These are phyloP conservation scores for Mortierella alpina DNA, from an alignment of 192 early-diverging fungal genomes.

Conservation along the genomic window DNA sequence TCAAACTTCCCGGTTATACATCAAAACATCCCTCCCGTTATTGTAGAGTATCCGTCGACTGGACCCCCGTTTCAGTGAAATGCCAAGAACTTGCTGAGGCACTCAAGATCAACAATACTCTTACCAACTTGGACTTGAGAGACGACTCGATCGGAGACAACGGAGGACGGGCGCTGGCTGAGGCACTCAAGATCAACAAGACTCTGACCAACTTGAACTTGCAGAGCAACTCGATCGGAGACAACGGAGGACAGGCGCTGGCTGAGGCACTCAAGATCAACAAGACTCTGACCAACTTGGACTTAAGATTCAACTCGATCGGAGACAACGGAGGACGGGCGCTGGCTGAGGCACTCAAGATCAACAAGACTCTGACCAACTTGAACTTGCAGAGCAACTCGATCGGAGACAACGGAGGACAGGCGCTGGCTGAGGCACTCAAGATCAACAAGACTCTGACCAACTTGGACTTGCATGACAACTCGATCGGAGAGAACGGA, in stretches of 20 bases:
- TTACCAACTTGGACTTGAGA: not conserved
- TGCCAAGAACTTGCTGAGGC: not conserved
- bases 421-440: not conserved
- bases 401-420: not conserved
- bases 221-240: constrained; percentile 1
- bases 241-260: not conserved
- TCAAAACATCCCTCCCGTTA: constrained; percentile 1
- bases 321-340: not conserved
- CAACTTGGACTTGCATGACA: not conserved
- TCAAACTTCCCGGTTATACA: constrained; percentile 3
- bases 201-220: not conserved
- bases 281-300: not conserved
- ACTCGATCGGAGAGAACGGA: not conserved
- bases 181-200: constrained; percentile 8
- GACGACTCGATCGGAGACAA: not conserved
- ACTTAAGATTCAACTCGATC: too few relatives aligned
- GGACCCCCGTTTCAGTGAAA: not conserved
- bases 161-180: not conserved
- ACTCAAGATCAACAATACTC: not conserved
- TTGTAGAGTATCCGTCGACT: constrained; percentile 1
- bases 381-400: too few relatives aligned
- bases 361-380: not conserved
- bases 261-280: constrained; percentile 8
- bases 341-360: not conserved
- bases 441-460: too few relatives aligned